Evolutionary conservation across 805 yeast species (phyloP), one percentile per base, ranked within the genome.

Genomic region (Candida qinlingensis): DNA sequence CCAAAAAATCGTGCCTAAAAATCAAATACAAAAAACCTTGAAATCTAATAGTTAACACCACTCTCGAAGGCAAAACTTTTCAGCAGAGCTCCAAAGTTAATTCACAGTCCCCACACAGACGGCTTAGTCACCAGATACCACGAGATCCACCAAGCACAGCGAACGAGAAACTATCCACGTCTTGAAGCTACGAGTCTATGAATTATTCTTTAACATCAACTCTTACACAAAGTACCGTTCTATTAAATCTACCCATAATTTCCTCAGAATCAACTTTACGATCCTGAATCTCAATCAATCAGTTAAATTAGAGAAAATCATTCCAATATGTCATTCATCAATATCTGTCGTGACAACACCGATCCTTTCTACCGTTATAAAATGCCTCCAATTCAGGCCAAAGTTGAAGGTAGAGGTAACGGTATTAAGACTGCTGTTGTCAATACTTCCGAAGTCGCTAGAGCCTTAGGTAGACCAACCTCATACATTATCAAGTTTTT

Each of bases 331-430:
- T 86, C 96, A 48, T 75, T 82, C 59, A 85, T 92, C 65, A 92
- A 94, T 71, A 92, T 94, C 62, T 85, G 96, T 70, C 90, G 99
- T 76, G 97, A 90, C 65, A 94, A 92, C 76, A 83, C 86, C 63
- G 99, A 94, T 75, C 97, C 97, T 41, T 94, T 94, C 70, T 94
- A 94, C 82, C 96, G 99, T 76, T 94, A 94, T 73, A 94, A 94
- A 76, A 94, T 94, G 99, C 99, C 99, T 66, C 86, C 95, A 39
- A 85, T 94, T 71, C 95, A 87, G 73, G 87, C 97, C 59, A 94
- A 94, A 78, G 88, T 88, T 57, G 98, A 94, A 74, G 99, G 99
- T 70, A 81, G 96, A 68, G 99, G 99, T 75, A 94, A 94, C 74
- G 99, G 99, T 83, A 94, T 94, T 72, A 91, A 90, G 69, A 94